Percentiles rank a stretch among this genome's conserved stretches.
phyloP scores from a whole-genome alignment of 306 rosid genomes.

The Cicer yamashitae region DNA sequence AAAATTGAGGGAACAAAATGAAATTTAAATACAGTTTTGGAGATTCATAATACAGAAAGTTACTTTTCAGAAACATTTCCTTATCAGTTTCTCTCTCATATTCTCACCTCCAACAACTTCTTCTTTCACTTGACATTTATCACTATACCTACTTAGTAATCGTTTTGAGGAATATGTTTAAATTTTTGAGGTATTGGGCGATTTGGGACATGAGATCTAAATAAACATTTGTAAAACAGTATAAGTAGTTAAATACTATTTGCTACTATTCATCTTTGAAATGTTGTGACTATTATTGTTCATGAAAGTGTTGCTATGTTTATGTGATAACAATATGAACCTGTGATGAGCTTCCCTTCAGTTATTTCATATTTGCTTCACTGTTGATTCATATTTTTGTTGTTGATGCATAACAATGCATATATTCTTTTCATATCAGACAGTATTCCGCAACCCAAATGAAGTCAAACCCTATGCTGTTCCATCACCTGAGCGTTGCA shows the following conservation, averaged over 20 bases:
- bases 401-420: not conserved
- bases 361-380: constrained; percentile 25
- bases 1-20: too few relatives aligned
- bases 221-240: constrained; percentile 4
- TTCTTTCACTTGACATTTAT: not conserved
- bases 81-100: too few relatives aligned
- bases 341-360: constrained; percentile 20
- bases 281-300: constrained; percentile 3
- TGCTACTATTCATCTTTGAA: constrained; percentile 26
- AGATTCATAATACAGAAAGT: too few relatives aligned
- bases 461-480: constrained; percentile 86
- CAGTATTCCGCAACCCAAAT: constrained; percentile 91
- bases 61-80: too few relatives aligned
- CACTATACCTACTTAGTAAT: not conserved
- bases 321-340: constrained; percentile 3
- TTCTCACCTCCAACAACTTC: too few relatives aligned
- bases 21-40: too few relatives aligned
- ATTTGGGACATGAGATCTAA: not conserved
- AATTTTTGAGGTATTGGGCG: not conserved
- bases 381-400: constrained; percentile 9
- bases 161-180: not conserved
- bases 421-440: constrained; percentile 59
- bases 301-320: constrained; percentile 12
- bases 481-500: constrained; percentile 88
- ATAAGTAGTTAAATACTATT: not conserved